Percentiles rank a stretch among this genome's conserved stretches.
These are phyloP conservation scores for Lablab purpureus DNA, from an alignment of 306 rosid species.

Conservation along the genomic window DNA sequence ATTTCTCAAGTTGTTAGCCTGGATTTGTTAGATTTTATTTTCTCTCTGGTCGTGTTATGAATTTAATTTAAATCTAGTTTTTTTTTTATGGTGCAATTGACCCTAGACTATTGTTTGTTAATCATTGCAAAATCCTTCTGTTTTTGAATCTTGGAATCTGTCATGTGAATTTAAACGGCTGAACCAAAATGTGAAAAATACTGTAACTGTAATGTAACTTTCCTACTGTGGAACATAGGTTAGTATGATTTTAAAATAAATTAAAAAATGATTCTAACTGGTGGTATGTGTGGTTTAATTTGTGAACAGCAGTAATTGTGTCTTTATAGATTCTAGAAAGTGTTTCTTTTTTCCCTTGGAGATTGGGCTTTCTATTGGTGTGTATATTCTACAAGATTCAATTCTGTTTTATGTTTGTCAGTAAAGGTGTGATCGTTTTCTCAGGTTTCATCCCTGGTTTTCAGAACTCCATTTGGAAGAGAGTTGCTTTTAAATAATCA, in stretches of 20 bases:
- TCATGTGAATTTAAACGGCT: not conserved
- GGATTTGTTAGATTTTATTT: slow-evolving; percentile 23
- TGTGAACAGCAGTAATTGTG: slow-evolving; percentile 2
- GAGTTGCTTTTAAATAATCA: not conserved
- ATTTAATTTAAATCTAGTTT: not conserved
- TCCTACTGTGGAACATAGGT: not conserved
- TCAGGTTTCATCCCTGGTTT: slow-evolving; percentile 24
- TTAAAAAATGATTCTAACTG: not conserved
- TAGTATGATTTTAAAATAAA: slow-evolving; percentile 11
- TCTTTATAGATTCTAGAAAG: slow-evolving; percentile 6
- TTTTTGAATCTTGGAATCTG: slow-evolving; percentile 20
- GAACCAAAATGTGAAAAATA: slow-evolving; percentile 2
- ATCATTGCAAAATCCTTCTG: not conserved
- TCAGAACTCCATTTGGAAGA: slow-evolving; percentile 5
- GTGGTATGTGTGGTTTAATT: slow-evolving; percentile 5
- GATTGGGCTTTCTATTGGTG: slow-evolving; percentile 6
- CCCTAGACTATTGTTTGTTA: not conserved
- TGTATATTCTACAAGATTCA: slow-evolving; percentile 11
- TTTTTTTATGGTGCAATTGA: not conserved
- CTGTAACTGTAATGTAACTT: not conserved
- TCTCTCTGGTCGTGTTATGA: not conserved
- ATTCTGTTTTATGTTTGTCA: slow-evolving; percentile 9
- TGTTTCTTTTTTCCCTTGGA: not conserved
- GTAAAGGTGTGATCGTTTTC: slow-evolving; percentile 5
- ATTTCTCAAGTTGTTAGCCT: not conserved